Evolutionary conservation across 208 protist genomes (phyloP), one percentile per base, ranked within the genome.

Genomic region (Trypanosoma congolense): DNA sequence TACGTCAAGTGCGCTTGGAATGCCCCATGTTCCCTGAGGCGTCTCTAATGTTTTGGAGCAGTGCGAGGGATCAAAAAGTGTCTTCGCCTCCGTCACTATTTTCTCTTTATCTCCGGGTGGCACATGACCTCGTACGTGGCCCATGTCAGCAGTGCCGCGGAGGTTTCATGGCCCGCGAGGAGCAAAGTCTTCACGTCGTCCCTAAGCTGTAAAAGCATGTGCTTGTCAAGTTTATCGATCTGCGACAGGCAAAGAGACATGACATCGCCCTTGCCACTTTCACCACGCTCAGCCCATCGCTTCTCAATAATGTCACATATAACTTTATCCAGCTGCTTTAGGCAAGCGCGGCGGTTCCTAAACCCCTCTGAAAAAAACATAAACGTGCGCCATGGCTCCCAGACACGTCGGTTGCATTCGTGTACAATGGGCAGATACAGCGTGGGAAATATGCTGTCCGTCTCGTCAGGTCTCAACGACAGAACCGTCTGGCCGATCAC

Each of bases 151-250:
- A 95, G 64, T 29, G 86, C 83, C 4, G 85, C 86, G 14, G 83
- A 93, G 1, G 89, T 95, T 59, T 95, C 89, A 65, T 95, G 89
- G 9, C 89, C 89, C 5, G 85, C 85, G 18, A 95, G 77, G 44
- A 95, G 76, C 54, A 93, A 86, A 38, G 89, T 95, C 70, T 95
- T 93, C 26, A 92, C 80, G 55, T 95, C 89, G 65, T 95, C 84
- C 24, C 80, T 73, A 25, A 95, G 79, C 48, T 87, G 74, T 44
- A 62, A 40, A 14, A 92, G 63, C 54, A 83, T 71, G 19, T 74
- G 52, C 12, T 48, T 51, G 63, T 83, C 61, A 38, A 87, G 61
- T 24, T 73, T 43, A 48, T 73, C 70, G 58, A 94, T 81, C 65
- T 91, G 87, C 24, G 77, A 79, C 71, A 94, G 86, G 69, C 83